These are phyloP conservation scores for Suhomyces choctaworum DNA, from an alignment of 1,139 yeast genomes.

Conservation along the genomic window DNA sequence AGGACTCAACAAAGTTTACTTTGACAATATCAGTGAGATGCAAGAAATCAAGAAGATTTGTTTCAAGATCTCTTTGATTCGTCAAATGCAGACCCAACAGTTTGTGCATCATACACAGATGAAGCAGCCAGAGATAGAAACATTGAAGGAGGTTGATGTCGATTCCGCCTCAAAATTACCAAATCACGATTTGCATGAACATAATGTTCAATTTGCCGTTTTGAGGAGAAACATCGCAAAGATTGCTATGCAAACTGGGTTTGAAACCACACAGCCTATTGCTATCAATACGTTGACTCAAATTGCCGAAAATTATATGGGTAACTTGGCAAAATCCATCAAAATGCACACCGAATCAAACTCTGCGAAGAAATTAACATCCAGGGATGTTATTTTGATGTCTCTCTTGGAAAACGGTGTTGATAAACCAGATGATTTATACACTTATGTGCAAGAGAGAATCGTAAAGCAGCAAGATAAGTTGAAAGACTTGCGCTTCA, in stretches of 20 bases:
- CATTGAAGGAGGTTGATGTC: conserved; percentile 66
- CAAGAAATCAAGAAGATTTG: conserved; percentile 88
- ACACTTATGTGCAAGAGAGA: conserved; percentile 73
- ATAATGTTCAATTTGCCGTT: conserved; percentile 62
- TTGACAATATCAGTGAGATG: conserved; percentile 70
- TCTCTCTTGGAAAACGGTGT: conserved; percentile 84
- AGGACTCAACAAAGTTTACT: conserved; percentile 64
- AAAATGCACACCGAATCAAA: conserved; percentile 69
- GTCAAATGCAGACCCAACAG: conserved; percentile 88
- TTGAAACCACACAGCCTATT: conserved; percentile 75
- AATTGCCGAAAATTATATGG: conserved; percentile 76
- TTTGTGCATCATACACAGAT: conserved; percentile 73
- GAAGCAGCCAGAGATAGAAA: conserved; percentile 66
- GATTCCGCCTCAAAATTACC: conserved; percentile 77
- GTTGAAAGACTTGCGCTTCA: conserved; percentile 64
- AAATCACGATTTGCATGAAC: conserved; percentile 59
- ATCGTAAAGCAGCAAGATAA: conserved; percentile 68
- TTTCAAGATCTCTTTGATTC: conserved; percentile 81
- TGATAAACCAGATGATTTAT: conserved; percentile 73
- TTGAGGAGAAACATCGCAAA: conserved; percentile 73
- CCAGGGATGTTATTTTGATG: conserved; percentile 54
- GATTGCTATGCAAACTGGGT: conserved; percentile 90
- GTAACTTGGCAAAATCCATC: conserved; percentile 70
- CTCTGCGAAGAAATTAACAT: conserved; percentile 47
- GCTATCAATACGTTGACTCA: conserved; percentile 84